Base-by-base conservation (phyloP, 140 eudicot species). In the Stevia rebaudiana region DNA sequence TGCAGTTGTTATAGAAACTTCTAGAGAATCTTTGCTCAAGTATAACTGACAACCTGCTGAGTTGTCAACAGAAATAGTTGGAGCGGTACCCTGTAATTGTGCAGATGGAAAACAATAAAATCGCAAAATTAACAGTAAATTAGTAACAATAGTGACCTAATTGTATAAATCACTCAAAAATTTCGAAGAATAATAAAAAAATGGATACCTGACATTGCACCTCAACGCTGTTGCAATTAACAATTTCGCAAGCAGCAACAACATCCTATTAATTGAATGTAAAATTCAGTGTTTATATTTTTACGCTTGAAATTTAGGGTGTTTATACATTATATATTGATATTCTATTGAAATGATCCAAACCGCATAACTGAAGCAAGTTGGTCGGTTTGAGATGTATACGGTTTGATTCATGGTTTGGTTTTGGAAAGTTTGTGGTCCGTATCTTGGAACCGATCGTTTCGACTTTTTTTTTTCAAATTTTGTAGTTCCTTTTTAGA, bases 201-300 rank as follows among this genome's bases (percentile, higher is more conserved):
- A 60, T 25, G 41, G 3, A 67, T 83, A 92, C 98, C 96, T 92
- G 96, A 61, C 95, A 92, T 80, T 92, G 98, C 75, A 92, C 95
- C 83, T 92, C 96, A 52, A 92, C 85, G 54, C 95, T 75, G 65
- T 67, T 92, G 89, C 95, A 92, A 36, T 92, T 92, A 53, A 92
- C 98, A 74, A 92, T 75, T 92, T 92, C 98, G 44, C 98, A 92
- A 63, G 96, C 98, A 54, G 98, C 98, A 75, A 91, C 98, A 55
- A 88, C 98, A 55, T 85, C 96, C 96, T 89, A 71, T 53, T 60
- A 30, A 59, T 63, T 47, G 43, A 73, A 33, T 53, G 28, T 36
- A 61, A 67, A 37, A 24, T 65, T 55, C 63, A 65, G 67, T 62
- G 46, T 61, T 46, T 57, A 49, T 17, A 3, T 13, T 70, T n/a